phyloP scores from a whole-genome alignment of 148 eudicot genomes.

The Camellia granthamiana region DNA sequence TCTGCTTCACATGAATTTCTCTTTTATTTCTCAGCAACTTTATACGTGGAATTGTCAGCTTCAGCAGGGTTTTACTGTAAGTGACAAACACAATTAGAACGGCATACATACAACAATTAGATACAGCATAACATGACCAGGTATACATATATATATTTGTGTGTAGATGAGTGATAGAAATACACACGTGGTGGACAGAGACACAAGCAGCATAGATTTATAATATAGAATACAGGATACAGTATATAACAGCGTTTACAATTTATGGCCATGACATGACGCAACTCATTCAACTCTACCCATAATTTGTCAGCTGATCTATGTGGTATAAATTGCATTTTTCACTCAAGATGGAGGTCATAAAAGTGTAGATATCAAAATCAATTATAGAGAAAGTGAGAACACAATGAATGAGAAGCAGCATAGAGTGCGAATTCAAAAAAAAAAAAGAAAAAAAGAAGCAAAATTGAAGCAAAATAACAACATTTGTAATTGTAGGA shows the following conservation, averaged over 20 bases:
- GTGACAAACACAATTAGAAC: constrained; percentile 11
- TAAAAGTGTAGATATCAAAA: background rate
- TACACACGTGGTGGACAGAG: background rate
- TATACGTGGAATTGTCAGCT: constrained; percentile 86
- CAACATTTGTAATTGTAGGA: too few species aligned
- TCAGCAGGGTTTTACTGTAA: constrained; percentile 81
- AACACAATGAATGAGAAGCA: background rate
- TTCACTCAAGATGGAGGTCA: background rate
- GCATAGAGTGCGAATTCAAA: background rate
- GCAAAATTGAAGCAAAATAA: background rate
- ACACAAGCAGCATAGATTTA: background rate
- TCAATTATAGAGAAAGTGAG: background rate
- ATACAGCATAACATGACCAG: background rate
- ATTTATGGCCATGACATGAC: background rate
- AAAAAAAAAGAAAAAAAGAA: constrained; percentile 12
- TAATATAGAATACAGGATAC: background rate
- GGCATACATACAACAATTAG: background rate
- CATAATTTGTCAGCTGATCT: background rate
- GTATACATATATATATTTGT: background rate
- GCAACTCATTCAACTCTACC: background rate
- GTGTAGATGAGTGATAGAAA: background rate
- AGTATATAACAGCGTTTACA: background rate
- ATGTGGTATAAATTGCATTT: constrained; percentile 3
- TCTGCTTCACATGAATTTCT: constrained; percentile 87
- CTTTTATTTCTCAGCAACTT: constrained; percentile 89